phyloP scores from a whole-genome alignment of 495 filamentous ascomycete genomes.

The Neurospora sp. region DNA sequence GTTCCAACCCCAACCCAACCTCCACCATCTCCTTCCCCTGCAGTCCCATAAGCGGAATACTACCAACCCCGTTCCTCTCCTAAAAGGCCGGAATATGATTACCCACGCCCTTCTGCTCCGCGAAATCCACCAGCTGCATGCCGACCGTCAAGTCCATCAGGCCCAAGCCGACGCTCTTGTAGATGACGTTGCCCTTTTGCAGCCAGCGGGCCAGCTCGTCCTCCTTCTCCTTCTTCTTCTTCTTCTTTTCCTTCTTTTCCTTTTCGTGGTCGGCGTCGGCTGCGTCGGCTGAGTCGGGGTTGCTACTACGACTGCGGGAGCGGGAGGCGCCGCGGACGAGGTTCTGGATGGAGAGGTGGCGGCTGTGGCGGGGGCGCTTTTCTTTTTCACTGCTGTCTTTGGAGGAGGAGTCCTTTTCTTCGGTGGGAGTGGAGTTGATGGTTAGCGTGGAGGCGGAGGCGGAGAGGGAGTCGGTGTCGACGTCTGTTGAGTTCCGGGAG shows the following conservation, averaged over 20 bases:
- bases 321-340: not conserved
- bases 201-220: slow-evolving; percentile 61
- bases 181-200: slow-evolving; percentile 73
- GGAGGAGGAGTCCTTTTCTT: slow-evolving; percentile 3
- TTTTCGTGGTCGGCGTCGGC: not conserved
- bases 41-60: not conserved
- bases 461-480: slow-evolving; percentile 4
- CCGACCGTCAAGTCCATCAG: slow-evolving; percentile 76
- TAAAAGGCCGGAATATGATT: slow-evolving; percentile 61
- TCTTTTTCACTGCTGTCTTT: not conserved
- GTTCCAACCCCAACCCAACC: not conserved
- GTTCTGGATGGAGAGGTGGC: not conserved
- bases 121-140: slow-evolving; percentile 62
- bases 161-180: slow-evolving; percentile 72
- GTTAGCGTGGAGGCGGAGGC: slow-evolving; percentile 13
- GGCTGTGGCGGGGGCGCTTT: not conserved
- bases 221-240: slow-evolving; percentile 30
- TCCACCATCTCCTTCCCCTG: not conserved
- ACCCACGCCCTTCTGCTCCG: slow-evolving; percentile 63
- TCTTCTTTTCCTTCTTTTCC: slow-evolving; percentile 3
- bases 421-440: not conserved
- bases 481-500: not conserved
- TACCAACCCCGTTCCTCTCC: slow-evolving; percentile 1
- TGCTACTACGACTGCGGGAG: not conserved
- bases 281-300: too few relatives aligned